These are phyloP conservation scores for Leccinum cinnamomeum DNA, from an alignment of 1,284 basidiomycete genomes.

Conservation along the genomic window DNA sequence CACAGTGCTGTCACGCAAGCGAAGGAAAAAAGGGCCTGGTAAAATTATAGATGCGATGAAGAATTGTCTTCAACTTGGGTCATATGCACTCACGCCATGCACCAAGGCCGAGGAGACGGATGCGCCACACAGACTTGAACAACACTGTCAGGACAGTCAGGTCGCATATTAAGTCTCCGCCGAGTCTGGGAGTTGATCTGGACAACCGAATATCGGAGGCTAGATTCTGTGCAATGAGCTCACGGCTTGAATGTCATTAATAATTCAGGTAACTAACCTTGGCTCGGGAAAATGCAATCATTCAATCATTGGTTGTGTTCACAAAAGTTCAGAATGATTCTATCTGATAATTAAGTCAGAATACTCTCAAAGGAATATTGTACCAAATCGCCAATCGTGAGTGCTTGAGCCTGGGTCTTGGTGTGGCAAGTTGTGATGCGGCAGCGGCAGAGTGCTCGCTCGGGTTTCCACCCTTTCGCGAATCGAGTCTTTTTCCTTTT, in stretches of 20 bases:
- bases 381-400: background rate
- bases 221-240: background rate
- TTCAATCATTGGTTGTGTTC: too few relatives aligned
- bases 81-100: background rate
- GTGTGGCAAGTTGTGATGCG: background rate
- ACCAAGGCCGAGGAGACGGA: background rate
- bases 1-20: background rate
- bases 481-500: background rate
- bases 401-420: background rate
- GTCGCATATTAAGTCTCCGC: background rate
- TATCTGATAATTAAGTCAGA: background rate
- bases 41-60: background rate
- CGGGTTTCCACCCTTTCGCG: background rate
- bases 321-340: background rate
- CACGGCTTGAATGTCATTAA: background rate
- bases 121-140: background rate
- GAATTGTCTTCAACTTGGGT: background rate
- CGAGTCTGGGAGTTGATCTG: background rate
- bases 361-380: background rate
- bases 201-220: background rate
- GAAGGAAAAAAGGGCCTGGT: background rate
- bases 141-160: background rate
- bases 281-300: background rate
- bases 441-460: background rate
- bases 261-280: background rate